Conservation (phyloP, 2,329 filamentous ascomycete species). For the Clonostachys chloroleuca region DNA sequence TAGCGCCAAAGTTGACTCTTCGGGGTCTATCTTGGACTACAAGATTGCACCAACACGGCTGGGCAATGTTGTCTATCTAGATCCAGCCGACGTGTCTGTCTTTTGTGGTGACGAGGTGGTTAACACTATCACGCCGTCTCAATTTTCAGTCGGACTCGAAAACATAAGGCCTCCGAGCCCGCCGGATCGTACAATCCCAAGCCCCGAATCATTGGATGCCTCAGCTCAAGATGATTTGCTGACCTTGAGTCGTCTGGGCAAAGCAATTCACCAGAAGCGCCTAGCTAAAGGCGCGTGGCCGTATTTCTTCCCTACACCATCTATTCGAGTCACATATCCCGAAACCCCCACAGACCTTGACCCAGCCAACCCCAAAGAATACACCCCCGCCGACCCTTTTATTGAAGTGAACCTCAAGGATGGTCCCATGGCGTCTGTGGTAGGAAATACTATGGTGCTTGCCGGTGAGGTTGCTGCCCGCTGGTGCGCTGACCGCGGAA, state of each 20-base stretch:
- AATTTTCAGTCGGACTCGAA: not conserved
- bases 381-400: slow-evolving; percentile 41
- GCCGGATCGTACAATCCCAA: slow-evolving; percentile 36
- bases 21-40: slow-evolving; percentile 48
- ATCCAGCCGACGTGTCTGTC: slow-evolving; percentile 41
- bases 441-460: slow-evolving; percentile 49
- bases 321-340: slow-evolving; percentile 35
- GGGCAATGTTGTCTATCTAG: slow-evolving; percentile 52
- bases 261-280: slow-evolving; percentile 34
- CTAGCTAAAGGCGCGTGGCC: slow-evolving; percentile 44
- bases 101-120: slow-evolving; percentile 30
- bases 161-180: not conserved
- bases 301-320: slow-evolving; percentile 35
- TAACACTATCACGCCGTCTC: slow-evolving; percentile 1
- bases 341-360: slow-evolving; percentile 13
- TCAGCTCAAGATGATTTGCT: slow-evolving; percentile 39
- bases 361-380: slow-evolving; percentile 3
- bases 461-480: slow-evolving; percentile 57
- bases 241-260: slow-evolving; percentile 41
- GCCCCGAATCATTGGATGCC: slow-evolving; percentile 32
- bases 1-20: slow-evolving; percentile 49
- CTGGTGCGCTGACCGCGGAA: slow-evolving; percentile 53
- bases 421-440: slow-evolving; percentile 23
- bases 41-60: slow-evolving; percentile 50
- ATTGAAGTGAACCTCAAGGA: slow-evolving; percentile 31